Evolutionary conservation across 495 filamentous ascomycete genomes (phyloP).

Genomic region (Xylaria castorea): DNA sequence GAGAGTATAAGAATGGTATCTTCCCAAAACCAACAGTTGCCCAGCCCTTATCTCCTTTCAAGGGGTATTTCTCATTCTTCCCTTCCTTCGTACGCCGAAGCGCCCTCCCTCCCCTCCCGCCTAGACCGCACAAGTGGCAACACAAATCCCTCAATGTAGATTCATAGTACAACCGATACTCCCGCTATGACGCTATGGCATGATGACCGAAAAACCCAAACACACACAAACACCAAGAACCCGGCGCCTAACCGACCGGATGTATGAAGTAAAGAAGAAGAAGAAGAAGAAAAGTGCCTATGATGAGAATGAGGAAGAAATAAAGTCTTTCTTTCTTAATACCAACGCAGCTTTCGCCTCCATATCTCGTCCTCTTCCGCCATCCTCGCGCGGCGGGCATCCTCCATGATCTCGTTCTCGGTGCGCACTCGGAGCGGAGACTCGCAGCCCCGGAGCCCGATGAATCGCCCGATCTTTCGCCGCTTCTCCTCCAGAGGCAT

Average conservation of each 20-base stretch:
- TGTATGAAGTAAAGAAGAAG: background rate
- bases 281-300: background rate
- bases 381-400: conserved; percentile 42
- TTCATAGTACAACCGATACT: conserved; percentile 6
- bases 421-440: conserved; percentile 47
- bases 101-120: background rate
- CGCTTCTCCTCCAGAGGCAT: conserved; percentile 64
- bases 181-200: conserved; percentile 21
- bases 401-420: conserved; percentile 50
- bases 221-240: background rate
- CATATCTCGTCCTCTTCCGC: conserved; percentile 48
- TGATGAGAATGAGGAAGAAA: background rate
- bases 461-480: conserved; percentile 67
- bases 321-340: conserved; percentile 15
- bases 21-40: background rate
- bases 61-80: background rate
- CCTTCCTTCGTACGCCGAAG: background rate
- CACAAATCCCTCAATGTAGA: conserved; percentile 1
- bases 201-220: background rate
- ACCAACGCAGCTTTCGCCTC: conserved; percentile 53
- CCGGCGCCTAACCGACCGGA: background rate
- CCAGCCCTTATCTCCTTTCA: background rate
- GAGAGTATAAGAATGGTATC: conserved; percentile 23
- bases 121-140: background rate
- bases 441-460: conserved; percentile 70